phyloP scores from a whole-genome alignment of 106 monocot species.

The Allium fistulosum region DNA sequence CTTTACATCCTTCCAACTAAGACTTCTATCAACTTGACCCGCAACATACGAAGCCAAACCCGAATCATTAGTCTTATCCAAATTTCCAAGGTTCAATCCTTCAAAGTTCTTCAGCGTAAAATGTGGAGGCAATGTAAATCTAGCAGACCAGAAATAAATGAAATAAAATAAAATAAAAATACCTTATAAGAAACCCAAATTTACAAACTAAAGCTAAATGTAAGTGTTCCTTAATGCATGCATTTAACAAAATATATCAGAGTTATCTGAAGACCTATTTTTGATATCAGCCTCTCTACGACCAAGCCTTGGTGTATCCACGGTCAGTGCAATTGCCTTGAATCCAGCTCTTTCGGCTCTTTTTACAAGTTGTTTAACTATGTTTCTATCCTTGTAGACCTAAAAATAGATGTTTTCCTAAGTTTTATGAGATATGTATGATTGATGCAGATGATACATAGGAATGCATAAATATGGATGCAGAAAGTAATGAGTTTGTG shows the following conservation, averaged over 20 bases:
- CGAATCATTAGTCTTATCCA: constrained; percentile 48
- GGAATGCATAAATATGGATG: not conserved
- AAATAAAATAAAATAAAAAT: not conserved
- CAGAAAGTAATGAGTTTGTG: too few species aligned
- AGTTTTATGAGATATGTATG: not conserved
- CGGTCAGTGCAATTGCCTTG: constrained; percentile 74
- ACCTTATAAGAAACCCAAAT: too few species aligned
- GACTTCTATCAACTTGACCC: constrained; percentile 36
- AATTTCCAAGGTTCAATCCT: constrained; percentile 44
- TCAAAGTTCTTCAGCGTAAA: constrained; percentile 51
- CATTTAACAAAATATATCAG: too few species aligned
- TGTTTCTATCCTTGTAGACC: constrained; percentile 64
- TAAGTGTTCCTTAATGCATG: too few species aligned
- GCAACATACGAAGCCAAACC: constrained; percentile 58
- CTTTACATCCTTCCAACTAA: constrained; percentile 73
- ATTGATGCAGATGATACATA: not conserved
- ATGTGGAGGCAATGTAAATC: constrained; percentile 37
- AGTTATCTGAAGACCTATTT: constrained; percentile 30
- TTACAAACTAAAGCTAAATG: too few species aligned
- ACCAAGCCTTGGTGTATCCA: constrained; percentile 57
- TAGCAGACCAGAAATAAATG: constrained; percentile 1
- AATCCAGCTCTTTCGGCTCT: constrained; percentile 75
- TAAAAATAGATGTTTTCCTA: constrained; percentile 4
- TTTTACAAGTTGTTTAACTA: constrained; percentile 59
- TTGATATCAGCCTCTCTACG: constrained; percentile 70